phyloP scores from a whole-genome alignment of 2,329 filamentous ascomycete species.

The Ophiostoma ulmi region DNA sequence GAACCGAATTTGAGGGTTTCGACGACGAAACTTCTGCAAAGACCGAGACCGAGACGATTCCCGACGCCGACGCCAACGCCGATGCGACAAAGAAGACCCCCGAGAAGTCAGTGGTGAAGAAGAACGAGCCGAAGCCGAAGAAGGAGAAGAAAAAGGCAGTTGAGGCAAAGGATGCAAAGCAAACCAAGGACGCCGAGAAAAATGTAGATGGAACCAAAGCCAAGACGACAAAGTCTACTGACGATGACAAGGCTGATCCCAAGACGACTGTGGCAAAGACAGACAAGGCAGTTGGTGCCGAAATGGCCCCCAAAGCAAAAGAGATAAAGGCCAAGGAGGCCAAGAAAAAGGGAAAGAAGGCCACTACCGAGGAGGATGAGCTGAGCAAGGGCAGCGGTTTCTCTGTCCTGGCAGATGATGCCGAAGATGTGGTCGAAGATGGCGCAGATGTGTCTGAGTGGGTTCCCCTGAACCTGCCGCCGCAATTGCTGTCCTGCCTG shows the following conservation, averaged over 20 bases:
- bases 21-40: conserved; percentile 31
- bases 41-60: neutral
- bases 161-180: neutral
- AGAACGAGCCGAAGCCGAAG: conserved; percentile 24
- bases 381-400: conserved; percentile 39
- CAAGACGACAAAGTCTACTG: neutral
- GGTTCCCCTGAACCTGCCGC: conserved; percentile 67
- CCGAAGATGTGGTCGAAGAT: conserved; percentile 40
- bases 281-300: neutral
- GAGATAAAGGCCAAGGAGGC: neutral
- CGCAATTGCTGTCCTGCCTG: conserved; percentile 65
- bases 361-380: conserved; percentile 4
- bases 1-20: conserved; percentile 33
- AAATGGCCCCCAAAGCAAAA: neutral
- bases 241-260: neutral
- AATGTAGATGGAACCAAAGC: neutral
- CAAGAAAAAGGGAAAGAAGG: conserved; percentile 21
- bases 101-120: conserved; percentile 21
- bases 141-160: conserved; percentile 13
- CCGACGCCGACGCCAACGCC: neutral
- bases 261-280: neutral
- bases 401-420: conserved; percentile 49
- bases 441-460: conserved; percentile 73
- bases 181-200: neutral
- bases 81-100: conserved; percentile 6